phyloP scores from a whole-genome alignment of 148 eudicot species.

The Cornus kousa region DNA sequence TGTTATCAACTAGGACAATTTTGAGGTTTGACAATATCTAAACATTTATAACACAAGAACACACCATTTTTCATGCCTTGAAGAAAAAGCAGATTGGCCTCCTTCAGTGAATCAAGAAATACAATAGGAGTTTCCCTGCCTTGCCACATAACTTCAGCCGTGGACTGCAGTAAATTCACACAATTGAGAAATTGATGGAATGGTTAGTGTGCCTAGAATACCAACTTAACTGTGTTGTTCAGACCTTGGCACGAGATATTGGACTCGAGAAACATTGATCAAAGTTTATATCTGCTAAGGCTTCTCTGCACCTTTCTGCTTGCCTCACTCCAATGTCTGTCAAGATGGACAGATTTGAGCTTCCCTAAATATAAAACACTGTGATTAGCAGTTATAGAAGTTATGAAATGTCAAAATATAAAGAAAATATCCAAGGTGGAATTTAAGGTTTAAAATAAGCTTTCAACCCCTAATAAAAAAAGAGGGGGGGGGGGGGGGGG shows the following conservation, averaged over 20 bases:
- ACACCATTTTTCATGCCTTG: slow-evolving; percentile 82
- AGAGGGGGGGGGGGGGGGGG: slow-evolving; percentile 8
- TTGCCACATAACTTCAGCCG: slow-evolving; percentile 74
- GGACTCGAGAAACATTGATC: slow-evolving; percentile 78
- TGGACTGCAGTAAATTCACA: slow-evolving; percentile 38
- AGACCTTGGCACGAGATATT: slow-evolving; percentile 77
- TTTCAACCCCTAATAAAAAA: background rate
- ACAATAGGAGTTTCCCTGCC: slow-evolving; percentile 56
- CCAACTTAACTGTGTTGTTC: slow-evolving; percentile 3
- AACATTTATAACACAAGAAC: slow-evolving; percentile 13
- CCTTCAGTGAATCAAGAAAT: slow-evolving; percentile 67
- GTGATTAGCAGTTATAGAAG: slow-evolving; percentile 3
- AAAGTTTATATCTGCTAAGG: slow-evolving; percentile 53
- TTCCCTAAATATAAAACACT: slow-evolving; percentile 41
- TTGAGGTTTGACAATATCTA: background rate
- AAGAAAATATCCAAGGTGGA: background rate
- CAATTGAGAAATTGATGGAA: slow-evolving; percentile 15
- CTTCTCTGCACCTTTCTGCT: slow-evolving; percentile 63
- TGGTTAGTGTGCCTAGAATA: background rate
- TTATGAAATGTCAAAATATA: background rate
- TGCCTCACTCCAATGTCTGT: slow-evolving; percentile 58
- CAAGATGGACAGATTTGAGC: slow-evolving; percentile 63
- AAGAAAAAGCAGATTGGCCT: slow-evolving; percentile 62
- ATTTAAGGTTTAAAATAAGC: background rate
- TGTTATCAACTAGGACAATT: background rate